Base-by-base conservation (phyloP, 164 flowering plant genomes). In the Stephania cephalantha region DNA sequence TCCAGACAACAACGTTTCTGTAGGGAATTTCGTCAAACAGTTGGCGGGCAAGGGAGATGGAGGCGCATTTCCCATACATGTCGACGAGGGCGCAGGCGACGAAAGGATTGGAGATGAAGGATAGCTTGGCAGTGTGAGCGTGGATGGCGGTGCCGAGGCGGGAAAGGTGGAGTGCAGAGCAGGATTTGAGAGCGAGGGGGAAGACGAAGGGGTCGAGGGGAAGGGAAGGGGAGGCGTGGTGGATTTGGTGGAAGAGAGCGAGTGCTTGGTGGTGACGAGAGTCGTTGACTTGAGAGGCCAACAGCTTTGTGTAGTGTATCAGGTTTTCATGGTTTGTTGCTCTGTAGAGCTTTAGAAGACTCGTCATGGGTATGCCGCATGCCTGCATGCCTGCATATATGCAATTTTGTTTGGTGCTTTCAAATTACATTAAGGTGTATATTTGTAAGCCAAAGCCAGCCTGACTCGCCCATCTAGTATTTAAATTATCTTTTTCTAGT, bases 141-240 rank as follows among this genome's bases (percentile, higher is more conserved):
- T 91, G 96, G 74, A 91, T 81, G 82, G 90, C 18, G 30, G 83
- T 22, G 42, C 88, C 93, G 4, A 84, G 79, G 12, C 48, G 78
- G 0, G 91, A 82, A 74, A 80, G 82, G 76, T 52, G 58, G 73
- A 82, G 79, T 46, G 87, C 82, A 17, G 96, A 69, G 70, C 88
- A 84, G 70, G 90, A 87, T 76, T 91, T 91, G 82, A 91, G 90
- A 17, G 87, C 90, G 61, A 91, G 90, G 9, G 96, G 89, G 85
- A 85, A 86, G 75, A 86, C 89, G 64, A 76, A 84, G 12, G 90
- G 83, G 85, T 89, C 91, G 68, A 87, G 87, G 18, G 76, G 2
- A 50, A 85, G 89, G 5, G 85, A 71, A 12, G 81, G 86, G 9
- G 86, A 71, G 72, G 85, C 31, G 55, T 84, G 84, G 75, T 84